Conservation (phyloP, 352 stramenopile genomes). For the Phytophthora foliorum region DNA sequence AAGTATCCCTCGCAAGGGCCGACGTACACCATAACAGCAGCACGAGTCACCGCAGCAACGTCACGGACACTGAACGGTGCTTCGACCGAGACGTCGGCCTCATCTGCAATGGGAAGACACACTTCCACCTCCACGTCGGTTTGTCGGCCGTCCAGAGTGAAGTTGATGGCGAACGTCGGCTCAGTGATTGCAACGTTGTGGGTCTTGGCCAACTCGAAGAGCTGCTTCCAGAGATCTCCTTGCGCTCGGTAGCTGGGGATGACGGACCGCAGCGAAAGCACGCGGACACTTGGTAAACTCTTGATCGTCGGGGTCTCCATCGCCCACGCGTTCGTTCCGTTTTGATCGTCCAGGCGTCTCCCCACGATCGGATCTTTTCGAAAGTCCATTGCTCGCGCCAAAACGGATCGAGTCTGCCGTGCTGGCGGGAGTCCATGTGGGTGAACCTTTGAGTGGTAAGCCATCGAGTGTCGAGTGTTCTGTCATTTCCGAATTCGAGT, state of each 20-base stretch:
- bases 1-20: conserved; percentile 41
- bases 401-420: conserved; percentile 17
- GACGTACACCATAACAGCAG: conserved; percentile 45
- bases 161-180: conserved; percentile 55
- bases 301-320: conserved; percentile 34
- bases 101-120: conserved; percentile 47
- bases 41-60: conserved; percentile 30
- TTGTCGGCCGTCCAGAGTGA: conserved; percentile 43
- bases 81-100: conserved; percentile 27
- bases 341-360: conserved; percentile 13
- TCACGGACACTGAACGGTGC: conserved; percentile 35
- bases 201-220: conserved; percentile 28
- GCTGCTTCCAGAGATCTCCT: conserved; percentile 42
- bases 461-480: too few species aligned
- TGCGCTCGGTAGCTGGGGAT: conserved; percentile 48
- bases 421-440: conserved; percentile 15
- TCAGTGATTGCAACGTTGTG: conserved; percentile 31
- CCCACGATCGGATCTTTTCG: neutral
- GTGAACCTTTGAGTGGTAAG: neutral
- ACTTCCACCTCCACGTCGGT: conserved; percentile 66
- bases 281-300: conserved; percentile 21
- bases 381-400: conserved; percentile 14
- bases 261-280: conserved; percentile 42
- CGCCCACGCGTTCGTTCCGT: neutral
- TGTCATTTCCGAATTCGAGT: conserved; percentile 28